phyloP scores from a whole-genome alignment of 768 basidiomycete species.

The Leccinum subtestaceum region DNA sequence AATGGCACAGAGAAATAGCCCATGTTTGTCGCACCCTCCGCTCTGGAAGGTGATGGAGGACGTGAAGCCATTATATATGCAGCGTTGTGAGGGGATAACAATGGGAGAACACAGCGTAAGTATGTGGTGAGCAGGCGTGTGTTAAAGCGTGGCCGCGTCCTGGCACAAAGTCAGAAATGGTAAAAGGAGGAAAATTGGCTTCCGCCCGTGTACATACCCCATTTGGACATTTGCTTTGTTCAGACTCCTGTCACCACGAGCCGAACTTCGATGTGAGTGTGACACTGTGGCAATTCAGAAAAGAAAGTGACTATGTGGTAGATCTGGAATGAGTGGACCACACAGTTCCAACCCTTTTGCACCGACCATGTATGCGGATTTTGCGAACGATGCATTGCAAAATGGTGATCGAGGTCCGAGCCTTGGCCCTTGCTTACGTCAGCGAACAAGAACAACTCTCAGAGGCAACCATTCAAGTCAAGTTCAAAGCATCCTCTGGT shows the following conservation, averaged over 20 bases:
- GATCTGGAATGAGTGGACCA: not conserved
- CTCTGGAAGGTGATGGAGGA: constrained; percentile 38
- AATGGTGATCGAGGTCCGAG: not conserved
- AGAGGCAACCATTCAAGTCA: not conserved
- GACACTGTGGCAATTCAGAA: not conserved
- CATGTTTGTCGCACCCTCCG: constrained; percentile 33
- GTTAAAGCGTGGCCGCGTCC: constrained; percentile 3
- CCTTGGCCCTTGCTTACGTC: constrained; percentile 21
- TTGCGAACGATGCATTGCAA: not conserved
- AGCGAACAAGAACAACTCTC: constrained; percentile 3
- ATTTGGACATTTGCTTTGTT: not conserved
- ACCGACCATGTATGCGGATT: not conserved
- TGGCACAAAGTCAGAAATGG: not conserved
- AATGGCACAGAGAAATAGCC: constrained; percentile 68
- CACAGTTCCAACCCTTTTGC: not conserved
- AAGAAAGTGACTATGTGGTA: not conserved
- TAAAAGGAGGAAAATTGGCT: not conserved
- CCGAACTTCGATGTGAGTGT: too few species aligned
- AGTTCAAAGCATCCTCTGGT: not conserved
- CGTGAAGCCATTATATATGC: constrained; percentile 33
- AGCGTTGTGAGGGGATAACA: constrained; percentile 12
- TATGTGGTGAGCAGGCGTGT: constrained; percentile 5
- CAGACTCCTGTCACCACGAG: not conserved
- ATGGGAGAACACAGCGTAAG: constrained; percentile 5
- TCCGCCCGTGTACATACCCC: not conserved